Percentiles rank a stretch among this genome's conserved stretches.
Evolutionary conservation across 108 stramenopile species (phyloP).

Genomic region (Nitzschia inconspicua): DNA sequence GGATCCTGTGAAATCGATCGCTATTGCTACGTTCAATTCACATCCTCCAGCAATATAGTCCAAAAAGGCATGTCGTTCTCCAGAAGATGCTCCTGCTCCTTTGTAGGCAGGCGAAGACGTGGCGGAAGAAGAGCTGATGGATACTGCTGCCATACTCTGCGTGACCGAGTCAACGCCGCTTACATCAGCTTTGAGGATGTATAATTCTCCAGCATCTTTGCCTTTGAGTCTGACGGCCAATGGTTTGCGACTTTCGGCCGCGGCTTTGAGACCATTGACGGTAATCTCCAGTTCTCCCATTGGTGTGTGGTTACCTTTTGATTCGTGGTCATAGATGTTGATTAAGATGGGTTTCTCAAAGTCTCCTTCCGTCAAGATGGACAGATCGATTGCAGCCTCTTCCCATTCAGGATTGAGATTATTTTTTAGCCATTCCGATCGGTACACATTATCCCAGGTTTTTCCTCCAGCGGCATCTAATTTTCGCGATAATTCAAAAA

Average conservation of each 20-base stretch:
- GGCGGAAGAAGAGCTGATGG: background rate
- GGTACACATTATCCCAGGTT: slow-evolving; percentile 50
- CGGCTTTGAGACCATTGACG: slow-evolving; percentile 34
- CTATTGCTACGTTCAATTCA: slow-evolving; percentile 63
- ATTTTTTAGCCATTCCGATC: slow-evolving; percentile 43
- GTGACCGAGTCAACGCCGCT: slow-evolving; percentile 26
- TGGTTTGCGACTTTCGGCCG: slow-evolving; percentile 2
- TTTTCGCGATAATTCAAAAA: slow-evolving; percentile 52
- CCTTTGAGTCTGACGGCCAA: slow-evolving; percentile 30
- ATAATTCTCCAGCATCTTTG: slow-evolving; percentile 24
- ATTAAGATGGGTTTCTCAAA: slow-evolving; percentile 46
- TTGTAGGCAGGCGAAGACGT: background rate
- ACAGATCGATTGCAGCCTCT: slow-evolving; percentile 42
- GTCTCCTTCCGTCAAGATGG: slow-evolving; percentile 55
- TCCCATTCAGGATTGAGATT: slow-evolving; percentile 72
- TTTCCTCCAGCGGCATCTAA: slow-evolving; percentile 47
- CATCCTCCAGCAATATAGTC: slow-evolving; percentile 60
- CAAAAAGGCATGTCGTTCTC: slow-evolving; percentile 43
- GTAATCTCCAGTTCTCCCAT: slow-evolving; percentile 67
- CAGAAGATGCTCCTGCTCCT: no score
- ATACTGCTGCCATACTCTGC: slow-evolving; percentile 11
- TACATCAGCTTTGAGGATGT: slow-evolving; percentile 18
- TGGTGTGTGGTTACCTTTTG: slow-evolving; percentile 48
- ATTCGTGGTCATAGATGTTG: slow-evolving; percentile 61
- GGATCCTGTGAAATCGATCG: slow-evolving; percentile 88